phyloP scores from a whole-genome alignment of 352 stramenopile species.

The Globisporangium camurandrum region DNA sequence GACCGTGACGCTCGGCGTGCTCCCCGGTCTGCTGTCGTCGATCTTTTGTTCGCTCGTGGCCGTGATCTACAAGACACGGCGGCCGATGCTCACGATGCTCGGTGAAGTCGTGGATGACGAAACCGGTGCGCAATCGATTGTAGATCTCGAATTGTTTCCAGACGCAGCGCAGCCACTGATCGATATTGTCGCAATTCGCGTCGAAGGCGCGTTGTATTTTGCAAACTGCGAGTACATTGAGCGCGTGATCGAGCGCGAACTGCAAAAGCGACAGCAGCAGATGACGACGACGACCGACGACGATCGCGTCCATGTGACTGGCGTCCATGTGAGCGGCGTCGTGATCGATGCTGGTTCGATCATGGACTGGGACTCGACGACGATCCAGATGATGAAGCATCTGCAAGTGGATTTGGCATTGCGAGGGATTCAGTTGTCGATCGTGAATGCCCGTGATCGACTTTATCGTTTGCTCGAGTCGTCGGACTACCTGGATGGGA shows the following conservation, averaged over 20 bases:
- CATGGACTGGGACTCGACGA: constrained; percentile 82
- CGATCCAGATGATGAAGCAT: constrained; percentile 84
- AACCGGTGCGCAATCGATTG: constrained; percentile 29
- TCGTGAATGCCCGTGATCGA: constrained; percentile 65
- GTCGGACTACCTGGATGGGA: constrained; percentile 56
- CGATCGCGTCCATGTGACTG: too few species aligned
- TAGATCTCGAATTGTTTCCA: constrained; percentile 36
- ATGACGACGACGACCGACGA: too few species aligned
- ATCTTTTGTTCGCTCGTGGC: constrained; percentile 52
- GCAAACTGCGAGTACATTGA: constrained; percentile 58
- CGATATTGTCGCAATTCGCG: constrained; percentile 39
- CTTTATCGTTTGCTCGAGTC: constrained; percentile 55
- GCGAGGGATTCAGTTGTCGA: constrained; percentile 60
- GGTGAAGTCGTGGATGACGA: constrained; percentile 24
- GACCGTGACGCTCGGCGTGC: constrained; percentile 39
- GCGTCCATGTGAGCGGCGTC: constrained; percentile 43
- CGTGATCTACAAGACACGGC: constrained; percentile 53
- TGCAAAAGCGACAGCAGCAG: constrained; percentile 29
- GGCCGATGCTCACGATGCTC: constrained; percentile 36
- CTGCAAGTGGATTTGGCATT: constrained; percentile 48
- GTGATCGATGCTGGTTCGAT: constrained; percentile 70
- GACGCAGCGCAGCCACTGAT: constrained; percentile 30
- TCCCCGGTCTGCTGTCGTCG: constrained; percentile 34
- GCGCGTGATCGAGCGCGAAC: constrained; percentile 39
- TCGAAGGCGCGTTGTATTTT: constrained; percentile 55